phyloP scores from a whole-genome alignment of 1,284 basidiomycete species.

The Papiliotrema flavescens region DNA sequence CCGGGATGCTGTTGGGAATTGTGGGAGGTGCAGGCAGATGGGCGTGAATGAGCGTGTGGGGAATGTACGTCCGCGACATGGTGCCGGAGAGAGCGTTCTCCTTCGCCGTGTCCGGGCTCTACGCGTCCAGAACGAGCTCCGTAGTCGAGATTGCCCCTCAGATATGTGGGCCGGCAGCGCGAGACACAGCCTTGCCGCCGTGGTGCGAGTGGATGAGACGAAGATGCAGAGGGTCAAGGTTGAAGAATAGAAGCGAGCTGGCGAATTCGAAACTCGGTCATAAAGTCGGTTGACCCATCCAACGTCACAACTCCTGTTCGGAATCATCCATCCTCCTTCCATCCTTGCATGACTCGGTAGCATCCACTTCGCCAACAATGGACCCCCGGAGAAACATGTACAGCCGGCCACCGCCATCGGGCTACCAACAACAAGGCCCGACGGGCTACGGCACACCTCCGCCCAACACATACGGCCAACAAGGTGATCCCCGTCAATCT shows the following conservation, averaged over 20 bases:
- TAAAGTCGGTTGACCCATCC: too few species aligned
- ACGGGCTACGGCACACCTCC: neutral
- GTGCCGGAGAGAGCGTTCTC: neutral
- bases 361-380: neutral
- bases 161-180: neutral
- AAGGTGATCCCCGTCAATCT: neutral
- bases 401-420: neutral
- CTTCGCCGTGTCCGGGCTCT: neutral
- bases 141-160: neutral
- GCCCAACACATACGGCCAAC: neutral
- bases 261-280: too few species aligned
- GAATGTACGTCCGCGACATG: constrained; percentile 3
- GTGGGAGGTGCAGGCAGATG: constrained; percentile 37
- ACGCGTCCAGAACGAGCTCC: neutral
- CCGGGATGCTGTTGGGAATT: constrained; percentile 24
- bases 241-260: too few species aligned
- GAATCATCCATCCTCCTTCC: neutral
- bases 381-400: neutral
- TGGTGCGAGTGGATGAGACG: neutral
- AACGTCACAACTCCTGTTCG: too few species aligned
- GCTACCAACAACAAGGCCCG: neutral
- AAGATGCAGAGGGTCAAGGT: neutral
- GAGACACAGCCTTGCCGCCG: neutral
- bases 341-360: neutral
- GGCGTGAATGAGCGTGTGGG: constrained; percentile 38